Conservation (phyloP, 2,329 filamentous ascomycete genomes). For the Xylariales sp. region DNA sequence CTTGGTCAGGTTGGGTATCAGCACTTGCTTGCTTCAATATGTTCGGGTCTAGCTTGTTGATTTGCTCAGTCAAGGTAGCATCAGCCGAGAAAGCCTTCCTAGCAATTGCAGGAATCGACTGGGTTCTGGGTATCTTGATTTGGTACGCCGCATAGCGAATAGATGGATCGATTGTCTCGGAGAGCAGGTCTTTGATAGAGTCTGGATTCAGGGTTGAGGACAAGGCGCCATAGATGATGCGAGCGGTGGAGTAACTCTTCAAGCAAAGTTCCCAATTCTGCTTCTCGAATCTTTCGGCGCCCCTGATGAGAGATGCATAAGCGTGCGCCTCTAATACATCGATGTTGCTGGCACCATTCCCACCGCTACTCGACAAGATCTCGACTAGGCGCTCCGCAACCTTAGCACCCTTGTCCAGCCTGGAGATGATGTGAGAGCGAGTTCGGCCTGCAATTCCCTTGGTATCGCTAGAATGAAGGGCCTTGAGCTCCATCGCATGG, state of each 20-base stretch:
- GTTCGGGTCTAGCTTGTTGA: constrained; percentile 67
- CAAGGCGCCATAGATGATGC: constrained; percentile 79
- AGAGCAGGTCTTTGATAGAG: constrained; percentile 78
- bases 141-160: constrained; percentile 95
- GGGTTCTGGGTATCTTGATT: constrained; percentile 78
- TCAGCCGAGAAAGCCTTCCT: constrained; percentile 73
- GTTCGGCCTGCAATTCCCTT: constrained; percentile 76
- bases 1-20: constrained; percentile 44
- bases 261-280: constrained; percentile 80
- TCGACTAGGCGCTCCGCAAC: constrained; percentile 65
- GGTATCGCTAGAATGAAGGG: constrained; percentile 71
- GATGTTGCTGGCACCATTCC: constrained; percentile 61
- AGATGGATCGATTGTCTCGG: constrained; percentile 84
- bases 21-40: constrained; percentile 56
- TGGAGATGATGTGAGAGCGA: constrained; percentile 83
- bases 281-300: constrained; percentile 80
- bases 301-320: constrained; percentile 73
- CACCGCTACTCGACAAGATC: constrained; percentile 57
- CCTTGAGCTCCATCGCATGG: constrained; percentile 92
- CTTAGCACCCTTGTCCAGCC: constrained; percentile 73
- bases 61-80: constrained; percentile 54
- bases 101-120: constrained; percentile 74
- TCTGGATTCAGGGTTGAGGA: constrained; percentile 64
- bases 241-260: constrained; percentile 67
- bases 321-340: constrained; percentile 83